These are phyloP conservation scores for Phylloporus rhodoxanthus DNA, from an alignment of 768 basidiomycete species.

Conservation along the genomic window DNA sequence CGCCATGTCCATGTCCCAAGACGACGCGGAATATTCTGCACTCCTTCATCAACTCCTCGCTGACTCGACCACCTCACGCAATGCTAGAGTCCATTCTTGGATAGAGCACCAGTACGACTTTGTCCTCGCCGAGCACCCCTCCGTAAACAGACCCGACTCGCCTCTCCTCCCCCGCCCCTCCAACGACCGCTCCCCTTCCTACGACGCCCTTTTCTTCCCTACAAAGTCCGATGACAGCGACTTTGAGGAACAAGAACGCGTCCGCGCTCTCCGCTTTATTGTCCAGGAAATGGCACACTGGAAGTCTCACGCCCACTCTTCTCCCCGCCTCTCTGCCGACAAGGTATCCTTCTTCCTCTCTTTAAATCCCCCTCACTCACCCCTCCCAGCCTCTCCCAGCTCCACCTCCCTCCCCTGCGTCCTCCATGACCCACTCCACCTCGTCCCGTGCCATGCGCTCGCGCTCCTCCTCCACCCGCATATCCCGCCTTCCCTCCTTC, in stretches of 20 bases:
- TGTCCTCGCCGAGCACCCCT: constrained; percentile 25
- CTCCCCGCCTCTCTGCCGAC: constrained; percentile 7
- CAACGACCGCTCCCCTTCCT: constrained; percentile 25
- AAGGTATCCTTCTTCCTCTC: constrained; percentile 5
- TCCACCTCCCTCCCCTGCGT: constrained; percentile 25
- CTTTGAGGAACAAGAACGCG: constrained; percentile 28
- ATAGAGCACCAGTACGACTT: constrained; percentile 35
- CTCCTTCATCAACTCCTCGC: constrained; percentile 27
- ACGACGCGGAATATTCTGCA: constrained; percentile 27
- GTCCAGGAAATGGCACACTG: constrained; percentile 33
- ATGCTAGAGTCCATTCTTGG: constrained; percentile 31
- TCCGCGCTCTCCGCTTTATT: constrained; percentile 33
- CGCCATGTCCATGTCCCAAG: constrained; percentile 23
- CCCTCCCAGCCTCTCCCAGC: constrained; percentile 14
- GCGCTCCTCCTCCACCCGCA: constrained; percentile 27
- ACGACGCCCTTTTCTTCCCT: constrained; percentile 34
- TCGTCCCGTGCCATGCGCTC: constrained; percentile 27
- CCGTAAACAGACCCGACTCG: constrained; percentile 27
- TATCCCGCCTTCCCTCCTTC: constrained; percentile 30
- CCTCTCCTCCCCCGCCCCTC: constrained; percentile 27
- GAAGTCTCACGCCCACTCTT: constrained; percentile 6
- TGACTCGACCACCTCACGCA: constrained; percentile 18
- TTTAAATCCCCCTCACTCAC: neutral
- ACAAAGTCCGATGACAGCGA: constrained; percentile 10
- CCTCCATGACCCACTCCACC: constrained; percentile 22